Percentiles rank a stretch among this genome's conserved stretches.
Evolutionary conservation across 345 rosid genomes (phyloP).

Genomic region (Syzygium aromaticum): DNA sequence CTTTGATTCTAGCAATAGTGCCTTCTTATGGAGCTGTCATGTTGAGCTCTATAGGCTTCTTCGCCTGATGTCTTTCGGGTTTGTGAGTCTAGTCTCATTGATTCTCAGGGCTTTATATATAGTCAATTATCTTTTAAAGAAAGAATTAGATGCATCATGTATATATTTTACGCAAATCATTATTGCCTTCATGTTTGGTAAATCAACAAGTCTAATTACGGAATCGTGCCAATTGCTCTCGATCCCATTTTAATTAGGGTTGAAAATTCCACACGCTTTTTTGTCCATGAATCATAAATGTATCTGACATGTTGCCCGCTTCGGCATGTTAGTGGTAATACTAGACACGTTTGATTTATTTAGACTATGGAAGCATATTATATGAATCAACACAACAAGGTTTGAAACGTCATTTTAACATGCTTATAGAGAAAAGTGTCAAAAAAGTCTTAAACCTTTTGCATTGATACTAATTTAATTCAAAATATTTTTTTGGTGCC

Average conservation of each 20-base stretch:
- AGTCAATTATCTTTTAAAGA: too few species aligned
- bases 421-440: neutral
- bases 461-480: too few species aligned
- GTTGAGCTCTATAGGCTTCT: neutral
- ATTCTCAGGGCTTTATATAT: too few species aligned
- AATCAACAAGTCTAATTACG: neutral
- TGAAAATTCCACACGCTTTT: neutral
- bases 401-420: neutral
- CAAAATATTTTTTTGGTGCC: too few species aligned
- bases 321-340: neutral
- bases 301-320: neutral
- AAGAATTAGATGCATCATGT: neutral
- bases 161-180: neutral
- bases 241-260: neutral
- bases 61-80: neutral
- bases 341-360: neutral
- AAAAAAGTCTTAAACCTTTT: too few species aligned
- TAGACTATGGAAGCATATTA: neutral
- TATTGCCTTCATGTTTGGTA: neutral
- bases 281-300: neutral
- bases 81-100: neutral
- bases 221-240: neutral
- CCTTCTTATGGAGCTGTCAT: neutral
- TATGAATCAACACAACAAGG: neutral
- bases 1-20: neutral